Base-by-base conservation (phyloP, 2,329 filamentous ascomycete species). In the Colletotrichum sojae region DNA sequence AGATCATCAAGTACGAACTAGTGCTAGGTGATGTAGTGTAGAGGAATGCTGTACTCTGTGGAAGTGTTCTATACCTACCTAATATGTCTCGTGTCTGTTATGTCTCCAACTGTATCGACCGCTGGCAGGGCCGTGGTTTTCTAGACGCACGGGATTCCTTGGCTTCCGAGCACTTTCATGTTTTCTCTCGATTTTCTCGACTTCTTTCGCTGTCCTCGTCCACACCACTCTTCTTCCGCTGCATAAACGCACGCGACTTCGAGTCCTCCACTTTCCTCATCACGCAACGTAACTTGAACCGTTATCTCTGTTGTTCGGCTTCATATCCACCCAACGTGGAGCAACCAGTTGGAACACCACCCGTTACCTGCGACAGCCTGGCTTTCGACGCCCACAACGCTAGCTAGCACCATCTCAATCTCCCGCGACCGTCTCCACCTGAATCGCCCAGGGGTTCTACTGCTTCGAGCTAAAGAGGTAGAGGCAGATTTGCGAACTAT, bases 351-450 rank as follows among this genome's bases (percentile, higher is more conserved):
- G 62, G 62, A 57, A 56, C 62, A 51, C 66, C 62, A 54, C 43
- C 62, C 56, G 62, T 43, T 49, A 57, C 59, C 52, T 61, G 66
- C 66, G 55, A 69, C 62, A 61, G 56, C 62, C 66, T 69, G 43
- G 62, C 62, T 60, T 58, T 25, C 27, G 51, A 66, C 55, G 45
- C 45, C 66, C 55, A 69, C 55, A 60, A 25, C 62, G 54, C 66
- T 69, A 69, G 66, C 55, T 36, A 36, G 31, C 31, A 69, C 62
- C 55, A 66, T 55, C 62, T 69, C 66, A 60, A 69, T 69, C 66
- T 69, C 66, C 66, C 55, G 66, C 66, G 18, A 60, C 62, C 16
- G 31, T n/a, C 66, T 58, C 66, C 66, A 69, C 66, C 66, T 56
- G 62, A 48, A 54, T 62, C 40, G 54, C 40, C 55, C 27, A 49